Base-by-base conservation (phyloP, 2,329 filamentous ascomycete genomes). In the Venturia asperata region DNA sequence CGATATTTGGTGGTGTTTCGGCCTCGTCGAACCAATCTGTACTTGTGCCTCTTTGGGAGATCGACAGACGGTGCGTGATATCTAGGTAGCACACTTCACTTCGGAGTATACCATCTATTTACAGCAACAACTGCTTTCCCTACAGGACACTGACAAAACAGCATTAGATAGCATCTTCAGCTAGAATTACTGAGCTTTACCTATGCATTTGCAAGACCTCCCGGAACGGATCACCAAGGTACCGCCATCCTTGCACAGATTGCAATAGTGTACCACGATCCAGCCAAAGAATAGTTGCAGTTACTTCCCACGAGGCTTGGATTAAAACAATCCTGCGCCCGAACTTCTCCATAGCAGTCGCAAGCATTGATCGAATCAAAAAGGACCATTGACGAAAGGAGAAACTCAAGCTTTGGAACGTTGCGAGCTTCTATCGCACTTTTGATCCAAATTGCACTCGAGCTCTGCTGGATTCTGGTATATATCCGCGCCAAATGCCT, bases 1-100 rank as follows among this genome's bases (percentile, higher is more conserved):
- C 27, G 17, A 27, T 2, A 58, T 55, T 58, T 58, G 52, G 52
- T 58, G 52, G 17, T 37, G 52, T 58, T 58, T 58, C 52, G 52
- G 15, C 17, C 37, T 58, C 27, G 37, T 58, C 52, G 19, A n/a
- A n/a, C 30, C 52, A 58, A 27, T n/a, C 52, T 13, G 19, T 58
- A 21, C 52, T 41, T 11, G 10, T 41, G 15, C 39, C 19, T 5
- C 27, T 37, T 58, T 37, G 11, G 52, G 30, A 37, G 5, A 58
- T 58, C 19, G 19, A 37, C 52, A n/a, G 30, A 6, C 7, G 45
- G 7, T 56, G 7, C 27, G 27, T 1, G 52, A 4, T 27, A 7
- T 1, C 19, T 9, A 13, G 19, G 24, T 37, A 30, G 6, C 37
- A 15, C 11, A 17, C 13, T 19, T 15, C 27, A 13, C n/a, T n/a